Base-by-base conservation (phyloP, 495 filamentous ascomycete species). In the Hapsidospora chrysogenum region DNA sequence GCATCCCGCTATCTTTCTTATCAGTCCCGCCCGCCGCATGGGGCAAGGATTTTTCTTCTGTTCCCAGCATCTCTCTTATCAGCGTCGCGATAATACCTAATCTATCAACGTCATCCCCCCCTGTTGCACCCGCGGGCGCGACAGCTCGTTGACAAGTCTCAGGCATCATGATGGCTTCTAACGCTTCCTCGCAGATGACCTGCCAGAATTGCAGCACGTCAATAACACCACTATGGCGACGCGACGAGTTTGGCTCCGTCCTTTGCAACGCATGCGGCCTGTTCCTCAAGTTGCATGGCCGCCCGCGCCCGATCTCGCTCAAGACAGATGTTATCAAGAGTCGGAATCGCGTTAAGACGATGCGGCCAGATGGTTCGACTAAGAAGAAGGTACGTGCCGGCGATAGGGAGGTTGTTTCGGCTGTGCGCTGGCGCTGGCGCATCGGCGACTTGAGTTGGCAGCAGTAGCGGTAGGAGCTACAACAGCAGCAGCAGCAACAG, bases 321-420 rank as follows among this genome's bases (percentile, higher is more conserved):
- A 99, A 99, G 63, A 99, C 92, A 29, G 92, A 99, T 64, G 85
- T 96, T 40, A 99, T 99, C 61, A 99, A 99, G 61, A 94, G 86
- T 62, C 85, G 89, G 46, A 99, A 99, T 53, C 76, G 89, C 36
- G 86, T 96, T 33, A 96, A 96, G 65, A 89, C 85, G 30, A 73
- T 78, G 40, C 62, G 66, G 19, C 60, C 66, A 1, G 83, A 80
- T 4, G 78, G 84, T 45, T 76, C 74, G 8, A 72, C 76, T 35
- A 89, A 87, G 61, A 87, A 85, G 57, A 96, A 94, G 73, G 86
- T 87, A 48, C 27, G 44, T 34, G 2, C 20, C 18, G n/a, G n/a
- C n/a, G n/a, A n/a, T n/a, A n/a, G n/a, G n/a, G n/a, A n/a, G n/a
- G n/a, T n/a, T n/a, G n/a, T n/a, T n/a, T n/a, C n/a, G n/a, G n/a